Evolutionary conservation across 208 protist species (phyloP), one percentile per base, ranked within the genome.

Genomic region (Tritrichomonas musculus): DNA sequence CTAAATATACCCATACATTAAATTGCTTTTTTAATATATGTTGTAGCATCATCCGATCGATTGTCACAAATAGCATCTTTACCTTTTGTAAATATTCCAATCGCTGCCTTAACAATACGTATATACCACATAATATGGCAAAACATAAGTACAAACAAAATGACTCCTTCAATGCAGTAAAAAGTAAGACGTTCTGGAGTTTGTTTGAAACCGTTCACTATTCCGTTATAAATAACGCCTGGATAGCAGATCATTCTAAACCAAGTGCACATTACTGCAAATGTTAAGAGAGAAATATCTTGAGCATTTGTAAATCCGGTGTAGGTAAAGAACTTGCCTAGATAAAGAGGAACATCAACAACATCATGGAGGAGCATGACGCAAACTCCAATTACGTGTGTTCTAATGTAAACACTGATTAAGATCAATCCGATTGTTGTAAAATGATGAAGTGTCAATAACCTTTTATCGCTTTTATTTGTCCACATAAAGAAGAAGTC

Each of bases 271-370:
- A 50, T 20, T 33, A 82, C 30, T 1, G 73, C 73, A 30, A 82
- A 82, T 50, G 41, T 47, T 14, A 82, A 33, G 30, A 82, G 73
- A 30, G 73, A 47, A 30, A 82, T 14, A 30, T 82, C 73, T 25
- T 82, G 47, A 20, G 41, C 25, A 3, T 17, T 82, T 14, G n/a
- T 82, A 41, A 47, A 82, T n/a, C 73, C 73, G 9, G 50, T 11
- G 39, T 82, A 82, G 20, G 41, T 20, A 36, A 25, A 50, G 41
- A 82, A n/a, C 30, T 82, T 82, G 1, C 73, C 73, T 9, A 36
- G 25, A 53, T 82, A 82, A 20, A 82, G 50, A 53, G 73, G 73
- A 53, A 82, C 73, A 82, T 82, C 73, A 82, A 82, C 73, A 44
- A 82, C 41, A 53, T 82, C 73, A 30, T 82, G 73, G 9, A 82